Percentiles rank a stretch among this genome's conserved stretches.
Conservation (phyloP, 2,329 filamentous ascomycete species). For the Chaetomium strumarium region DNA sequence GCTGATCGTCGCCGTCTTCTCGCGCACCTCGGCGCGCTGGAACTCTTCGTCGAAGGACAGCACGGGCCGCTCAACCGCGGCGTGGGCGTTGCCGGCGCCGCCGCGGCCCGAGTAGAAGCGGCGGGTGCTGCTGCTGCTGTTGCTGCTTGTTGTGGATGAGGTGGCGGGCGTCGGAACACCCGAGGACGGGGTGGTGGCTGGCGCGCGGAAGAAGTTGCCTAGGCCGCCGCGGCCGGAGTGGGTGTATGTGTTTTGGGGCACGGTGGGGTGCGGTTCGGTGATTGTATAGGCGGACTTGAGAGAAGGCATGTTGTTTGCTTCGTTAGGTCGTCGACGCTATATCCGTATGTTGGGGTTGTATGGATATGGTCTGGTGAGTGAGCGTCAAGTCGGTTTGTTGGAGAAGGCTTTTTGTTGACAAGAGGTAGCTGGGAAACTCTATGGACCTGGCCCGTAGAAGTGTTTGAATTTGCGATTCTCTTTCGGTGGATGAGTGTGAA, state of each 20-base stretch:
- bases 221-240: constrained; percentile 52
- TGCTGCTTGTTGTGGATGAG: no score
- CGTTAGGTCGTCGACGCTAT: not conserved
- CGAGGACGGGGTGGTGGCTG: constrained; percentile 41
- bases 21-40: constrained; percentile 47
- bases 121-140: constrained; percentile 38
- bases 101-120: constrained; percentile 61
- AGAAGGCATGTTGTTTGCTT: constrained; percentile 32
- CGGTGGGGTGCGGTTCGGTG: constrained; percentile 45
- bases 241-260: constrained; percentile 41
- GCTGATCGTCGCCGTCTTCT: constrained; percentile 47
- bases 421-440: no score
- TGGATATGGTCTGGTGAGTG: constrained; percentile 2
- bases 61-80: constrained; percentile 46
- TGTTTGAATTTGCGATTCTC: not conserved
- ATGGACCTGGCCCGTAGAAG: not conserved
- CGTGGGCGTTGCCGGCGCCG: constrained; percentile 59
- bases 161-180: constrained; percentile 44
- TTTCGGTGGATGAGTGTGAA: not conserved
- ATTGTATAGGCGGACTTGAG: constrained; percentile 32
- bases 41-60: constrained; percentile 65
- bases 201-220: constrained; percentile 49
- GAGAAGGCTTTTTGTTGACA: no score
- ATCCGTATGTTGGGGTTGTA: constrained; percentile 12
- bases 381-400: no score